These are phyloP conservation scores for Chalara sp. DNA, from an alignment of 2,329 filamentous ascomycete species.

Conservation along the genomic window DNA sequence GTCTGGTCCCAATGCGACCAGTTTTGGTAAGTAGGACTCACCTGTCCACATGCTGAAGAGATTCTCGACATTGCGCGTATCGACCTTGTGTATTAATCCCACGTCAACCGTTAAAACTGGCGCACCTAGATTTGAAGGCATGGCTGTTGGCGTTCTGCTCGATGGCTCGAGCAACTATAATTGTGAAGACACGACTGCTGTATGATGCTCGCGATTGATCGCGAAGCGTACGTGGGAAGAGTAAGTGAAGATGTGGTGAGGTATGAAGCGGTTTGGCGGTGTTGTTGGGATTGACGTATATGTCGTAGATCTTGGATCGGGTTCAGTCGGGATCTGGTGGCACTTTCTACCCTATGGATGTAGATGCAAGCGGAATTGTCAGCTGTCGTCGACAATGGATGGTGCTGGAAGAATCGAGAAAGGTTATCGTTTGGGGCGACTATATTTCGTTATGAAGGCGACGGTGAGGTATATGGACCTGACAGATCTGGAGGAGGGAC, in stretches of 20 bases:
- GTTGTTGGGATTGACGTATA: neutral
- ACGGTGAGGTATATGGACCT: too few relatives aligned
- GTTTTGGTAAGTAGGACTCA: slow-evolving; percentile 38
- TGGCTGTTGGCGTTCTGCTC: slow-evolving; percentile 33
- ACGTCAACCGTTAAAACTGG: slow-evolving; percentile 89
- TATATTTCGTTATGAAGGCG: too few relatives aligned
- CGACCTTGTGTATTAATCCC: slow-evolving; percentile 87
- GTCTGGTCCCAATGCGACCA: neutral
- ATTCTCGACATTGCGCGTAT: slow-evolving; percentile 86
- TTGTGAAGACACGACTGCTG: slow-evolving; percentile 21
- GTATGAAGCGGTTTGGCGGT: neutral
- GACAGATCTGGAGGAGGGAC: neutral
- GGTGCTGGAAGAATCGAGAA: slow-evolving; percentile 5
- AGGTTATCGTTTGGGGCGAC: neutral
- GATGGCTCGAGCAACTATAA: slow-evolving; percentile 22
- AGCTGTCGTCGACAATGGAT: neutral
- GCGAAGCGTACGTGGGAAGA: slow-evolving; percentile 12
- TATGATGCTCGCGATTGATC: slow-evolving; percentile 23
- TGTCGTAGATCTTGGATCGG: neutral
- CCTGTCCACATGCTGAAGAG: slow-evolving; percentile 97
- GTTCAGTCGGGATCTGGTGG: slow-evolving; percentile 9
- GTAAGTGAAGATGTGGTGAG: neutral
- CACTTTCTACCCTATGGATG: slow-evolving; percentile 10
- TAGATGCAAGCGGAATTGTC: too few relatives aligned
- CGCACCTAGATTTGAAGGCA: slow-evolving; percentile 79